These are phyloP conservation scores for Pleurotus giganteus DNA, from an alignment of 768 basidiomycete genomes.

Conservation along the genomic window DNA sequence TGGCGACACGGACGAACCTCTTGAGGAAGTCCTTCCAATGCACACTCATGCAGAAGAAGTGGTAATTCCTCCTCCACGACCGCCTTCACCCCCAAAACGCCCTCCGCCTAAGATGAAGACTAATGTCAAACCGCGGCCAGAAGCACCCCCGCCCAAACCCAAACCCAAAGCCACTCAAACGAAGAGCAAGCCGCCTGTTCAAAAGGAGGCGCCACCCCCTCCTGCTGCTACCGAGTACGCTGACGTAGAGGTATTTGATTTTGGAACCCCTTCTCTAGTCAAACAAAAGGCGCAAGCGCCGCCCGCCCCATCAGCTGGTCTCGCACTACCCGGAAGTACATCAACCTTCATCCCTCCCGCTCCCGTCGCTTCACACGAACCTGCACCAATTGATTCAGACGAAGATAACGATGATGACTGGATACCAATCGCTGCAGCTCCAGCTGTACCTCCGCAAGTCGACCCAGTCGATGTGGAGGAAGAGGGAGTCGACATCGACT, in stretches of 20 bases:
- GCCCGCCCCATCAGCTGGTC: constrained; percentile 26
- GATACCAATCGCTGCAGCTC: constrained; percentile 40
- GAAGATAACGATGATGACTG: constrained; percentile 47
- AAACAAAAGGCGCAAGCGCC: constrained; percentile 32
- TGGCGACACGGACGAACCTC: constrained; percentile 39
- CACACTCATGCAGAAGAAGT: constrained; percentile 32
- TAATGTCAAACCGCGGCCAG: constrained; percentile 22
- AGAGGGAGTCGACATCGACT: constrained; percentile 34
- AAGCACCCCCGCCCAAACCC: constrained; percentile 12
- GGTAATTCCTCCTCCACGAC: constrained; percentile 27
- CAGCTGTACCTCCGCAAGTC: constrained; percentile 20
- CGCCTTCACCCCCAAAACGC: constrained; percentile 28
- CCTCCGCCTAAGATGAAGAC: constrained; percentile 26
- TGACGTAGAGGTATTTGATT: constrained; percentile 48
- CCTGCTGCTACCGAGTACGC: constrained; percentile 20
- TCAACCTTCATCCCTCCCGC: constrained; percentile 26
- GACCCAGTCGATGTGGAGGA: constrained; percentile 22
- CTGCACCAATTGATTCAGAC: constrained; percentile 21
- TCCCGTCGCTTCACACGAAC: constrained; percentile 17
- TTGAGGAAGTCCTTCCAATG: constrained; percentile 35
- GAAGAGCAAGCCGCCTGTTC: constrained; percentile 18
- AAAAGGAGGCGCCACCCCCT: constrained; percentile 18
- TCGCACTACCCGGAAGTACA: constrained; percentile 37
- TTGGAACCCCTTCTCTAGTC: constrained; percentile 39
- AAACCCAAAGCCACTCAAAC: constrained; percentile 10